Evolutionary conservation across 257 asterid genomes (phyloP).

Genomic region (Solanum tarapatanum): DNA sequence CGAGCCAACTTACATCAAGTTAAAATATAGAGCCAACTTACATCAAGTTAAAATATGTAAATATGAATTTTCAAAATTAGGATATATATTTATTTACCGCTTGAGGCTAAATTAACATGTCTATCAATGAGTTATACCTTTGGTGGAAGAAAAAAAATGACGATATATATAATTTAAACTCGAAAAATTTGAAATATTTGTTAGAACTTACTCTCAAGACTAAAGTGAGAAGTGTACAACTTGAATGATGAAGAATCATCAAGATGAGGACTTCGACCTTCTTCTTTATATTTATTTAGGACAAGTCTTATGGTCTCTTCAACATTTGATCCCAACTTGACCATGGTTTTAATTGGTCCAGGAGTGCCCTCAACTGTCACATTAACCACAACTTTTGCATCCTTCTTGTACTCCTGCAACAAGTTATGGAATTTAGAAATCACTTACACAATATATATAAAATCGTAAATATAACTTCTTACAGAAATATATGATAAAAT

Average conservation of each 20-base stretch:
- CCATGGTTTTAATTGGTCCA: constrained; percentile 57
- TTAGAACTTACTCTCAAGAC: constrained; percentile 47
- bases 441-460: background rate
- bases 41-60: background rate
- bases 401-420: constrained; percentile 15
- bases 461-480: background rate
- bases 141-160: background rate
- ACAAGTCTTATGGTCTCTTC: constrained; percentile 47
- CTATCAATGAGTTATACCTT: background rate
- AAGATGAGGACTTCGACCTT: constrained; percentile 53
- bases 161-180: background rate
- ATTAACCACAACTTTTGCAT: constrained; percentile 57
- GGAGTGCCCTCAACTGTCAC: constrained; percentile 71
- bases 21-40: background rate
- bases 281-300: constrained; percentile 32
- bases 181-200: background rate
- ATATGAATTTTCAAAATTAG: background rate
- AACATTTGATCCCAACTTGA: constrained; percentile 52
- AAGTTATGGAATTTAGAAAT: background rate
- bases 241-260: constrained; percentile 32
- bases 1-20: background rate
- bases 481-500: background rate
- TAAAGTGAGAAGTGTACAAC: constrained; percentile 52
- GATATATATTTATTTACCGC: background rate
- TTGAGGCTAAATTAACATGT: background rate